phyloP scores from a whole-genome alignment of 495 filamentous ascomycete genomes.

The Aspergillus sclerotioniger region DNA sequence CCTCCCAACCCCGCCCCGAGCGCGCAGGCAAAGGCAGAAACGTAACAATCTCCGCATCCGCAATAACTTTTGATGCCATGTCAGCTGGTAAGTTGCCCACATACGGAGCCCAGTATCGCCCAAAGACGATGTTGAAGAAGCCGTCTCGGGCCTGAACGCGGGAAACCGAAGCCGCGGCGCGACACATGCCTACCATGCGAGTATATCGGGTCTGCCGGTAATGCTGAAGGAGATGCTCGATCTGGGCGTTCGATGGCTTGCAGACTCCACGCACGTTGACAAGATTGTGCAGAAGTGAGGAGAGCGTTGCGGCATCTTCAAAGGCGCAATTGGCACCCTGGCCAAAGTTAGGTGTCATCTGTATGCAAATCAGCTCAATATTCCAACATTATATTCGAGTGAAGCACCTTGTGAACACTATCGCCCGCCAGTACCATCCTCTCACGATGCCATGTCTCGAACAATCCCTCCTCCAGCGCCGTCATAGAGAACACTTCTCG shows the following conservation, averaged over 20 bases:
- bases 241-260: slow-evolving; percentile 1
- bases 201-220: slow-evolving; percentile 10
- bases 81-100: slow-evolving; percentile 17
- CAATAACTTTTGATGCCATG: slow-evolving; percentile 18
- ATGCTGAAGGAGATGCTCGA: slow-evolving; percentile 2
- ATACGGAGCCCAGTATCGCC: slow-evolving; percentile 19
- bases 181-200: slow-evolving; percentile 14
- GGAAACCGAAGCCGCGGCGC: slow-evolving; percentile 9
- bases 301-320: slow-evolving; percentile 24
- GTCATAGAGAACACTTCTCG: slow-evolving; percentile 21
- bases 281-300: slow-evolving; percentile 12
- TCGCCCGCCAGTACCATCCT: slow-evolving; percentile 27
- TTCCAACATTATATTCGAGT: not conserved
- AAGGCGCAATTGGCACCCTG: slow-evolving; percentile 34
- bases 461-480: slow-evolving; percentile 24
- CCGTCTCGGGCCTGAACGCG: slow-evolving; percentile 20
- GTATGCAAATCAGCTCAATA: not conserved
- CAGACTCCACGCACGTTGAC: not conserved
- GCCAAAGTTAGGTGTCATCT: slow-evolving; percentile 31
- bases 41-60: slow-evolving; percentile 2
- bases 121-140: slow-evolving; percentile 11
- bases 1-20: slow-evolving; percentile 11
- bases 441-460: slow-evolving; percentile 22
- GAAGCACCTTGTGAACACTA: slow-evolving; percentile 28
- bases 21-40: slow-evolving; percentile 11